These are phyloP conservation scores for Aegilops sharonensis DNA, from an alignment of 176 grass and related monocot genomes.

Conservation along the genomic window DNA sequence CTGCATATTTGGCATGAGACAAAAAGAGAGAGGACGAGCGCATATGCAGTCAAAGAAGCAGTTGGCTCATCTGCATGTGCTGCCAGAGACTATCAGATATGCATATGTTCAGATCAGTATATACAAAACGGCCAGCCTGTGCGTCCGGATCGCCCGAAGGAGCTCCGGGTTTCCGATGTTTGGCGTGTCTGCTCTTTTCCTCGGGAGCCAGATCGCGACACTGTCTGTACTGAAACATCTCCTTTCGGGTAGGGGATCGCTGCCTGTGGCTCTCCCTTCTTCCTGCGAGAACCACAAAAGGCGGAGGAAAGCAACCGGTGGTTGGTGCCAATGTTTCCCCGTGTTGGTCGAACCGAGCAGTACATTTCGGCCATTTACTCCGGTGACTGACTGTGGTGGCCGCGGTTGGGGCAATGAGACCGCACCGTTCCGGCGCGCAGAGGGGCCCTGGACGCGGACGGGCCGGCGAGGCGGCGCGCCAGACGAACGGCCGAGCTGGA, in stretches of 20 bases:
- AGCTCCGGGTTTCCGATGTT: background rate
- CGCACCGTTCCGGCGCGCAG: background rate
- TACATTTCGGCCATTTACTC: background rate
- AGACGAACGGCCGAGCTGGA: background rate
- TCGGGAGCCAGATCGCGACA: background rate
- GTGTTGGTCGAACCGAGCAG: background rate
- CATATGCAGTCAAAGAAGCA: slow-evolving; percentile 9
- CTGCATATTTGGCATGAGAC: background rate
- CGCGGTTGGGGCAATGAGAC: background rate
- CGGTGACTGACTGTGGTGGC: background rate
- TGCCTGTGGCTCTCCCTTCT: background rate
- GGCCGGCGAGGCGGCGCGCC: background rate
- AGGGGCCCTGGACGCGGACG: too few species aligned
- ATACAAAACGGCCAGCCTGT: background rate
- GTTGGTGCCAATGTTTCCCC: background rate
- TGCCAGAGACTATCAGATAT: background rate
- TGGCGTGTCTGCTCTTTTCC: background rate
- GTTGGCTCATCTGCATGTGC: slow-evolving; percentile 1
- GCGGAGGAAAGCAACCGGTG: background rate
- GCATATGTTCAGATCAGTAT: background rate
- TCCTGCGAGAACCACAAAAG: background rate
- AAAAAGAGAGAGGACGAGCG: background rate
- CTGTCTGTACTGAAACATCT: background rate
- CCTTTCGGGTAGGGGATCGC: background rate
- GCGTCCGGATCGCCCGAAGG: background rate